Conservation (phyloP, 768 basidiomycete species). For the Panaeolus papilionaceus region DNA sequence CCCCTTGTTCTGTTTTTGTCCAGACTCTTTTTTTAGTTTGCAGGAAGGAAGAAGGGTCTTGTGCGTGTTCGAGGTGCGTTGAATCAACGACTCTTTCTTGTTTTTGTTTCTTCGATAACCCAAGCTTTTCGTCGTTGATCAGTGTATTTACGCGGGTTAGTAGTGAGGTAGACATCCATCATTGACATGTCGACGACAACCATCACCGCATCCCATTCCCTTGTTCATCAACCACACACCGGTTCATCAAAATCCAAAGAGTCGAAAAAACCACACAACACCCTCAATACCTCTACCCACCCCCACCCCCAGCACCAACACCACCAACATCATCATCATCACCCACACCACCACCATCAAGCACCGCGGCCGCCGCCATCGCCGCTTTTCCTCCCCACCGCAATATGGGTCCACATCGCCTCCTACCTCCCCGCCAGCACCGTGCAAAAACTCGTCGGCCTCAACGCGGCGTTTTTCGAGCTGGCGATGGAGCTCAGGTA, state of each 20-base stretch:
- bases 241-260: background rate
- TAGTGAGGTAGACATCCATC: background rate
- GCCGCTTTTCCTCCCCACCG: slow-evolving; percentile 28
- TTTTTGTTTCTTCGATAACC: background rate
- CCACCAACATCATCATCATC: too few species aligned
- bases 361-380: background rate
- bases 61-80: background rate
- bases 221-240: background rate
- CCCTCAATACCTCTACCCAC: background rate
- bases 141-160: slow-evolving; percentile 10
- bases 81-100: background rate
- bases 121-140: background rate
- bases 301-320: too few species aligned
- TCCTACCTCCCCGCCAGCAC: slow-evolving; percentile 34
- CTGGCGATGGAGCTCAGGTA: slow-evolving; percentile 54
- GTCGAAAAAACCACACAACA: background rate
- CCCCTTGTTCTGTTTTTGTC: slow-evolving; percentile 3
- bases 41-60: background rate
- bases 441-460: slow-evolving; percentile 37
- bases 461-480: slow-evolving; percentile 45
- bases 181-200: background rate
- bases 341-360: too few species aligned
- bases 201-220: background rate
- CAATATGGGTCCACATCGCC: slow-evolving; percentile 40
- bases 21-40: background rate